Percentiles rank a stretch among this genome's conserved stretches.
These are phyloP conservation scores for Eudorina sp. DNA, from an alignment of 139 green algal species.

Conservation along the genomic window DNA sequence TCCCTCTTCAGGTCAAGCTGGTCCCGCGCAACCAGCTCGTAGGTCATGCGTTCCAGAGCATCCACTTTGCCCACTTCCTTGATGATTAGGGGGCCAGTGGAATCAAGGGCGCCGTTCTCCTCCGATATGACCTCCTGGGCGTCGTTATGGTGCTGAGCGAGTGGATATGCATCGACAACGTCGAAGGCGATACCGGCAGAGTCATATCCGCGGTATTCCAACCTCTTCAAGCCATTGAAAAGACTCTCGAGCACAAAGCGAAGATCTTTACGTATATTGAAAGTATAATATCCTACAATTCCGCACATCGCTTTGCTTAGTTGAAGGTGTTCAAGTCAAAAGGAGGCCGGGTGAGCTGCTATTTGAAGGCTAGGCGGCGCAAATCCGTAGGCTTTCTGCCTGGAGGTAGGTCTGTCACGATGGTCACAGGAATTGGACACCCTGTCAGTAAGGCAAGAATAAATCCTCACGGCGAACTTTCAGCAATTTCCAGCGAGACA, in stretches of 20 bases:
- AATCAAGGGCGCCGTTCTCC: constrained; percentile 56
- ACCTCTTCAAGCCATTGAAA: constrained; percentile 89
- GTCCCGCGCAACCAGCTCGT: constrained; percentile 46
- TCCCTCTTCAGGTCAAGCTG: constrained; percentile 64
- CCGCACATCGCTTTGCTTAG: constrained; percentile 84
- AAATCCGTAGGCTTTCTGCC: no score
- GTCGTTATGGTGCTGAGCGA: background rate
- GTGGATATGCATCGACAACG: constrained; percentile 53
- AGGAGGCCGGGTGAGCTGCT: no score
- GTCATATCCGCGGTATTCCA: constrained; percentile 99
- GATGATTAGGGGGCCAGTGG: constrained; percentile 50
- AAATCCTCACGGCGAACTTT: no score
- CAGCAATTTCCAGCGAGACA: no score
- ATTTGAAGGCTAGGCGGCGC: no score
- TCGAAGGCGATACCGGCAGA: constrained; percentile 93
- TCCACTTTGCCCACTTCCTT: constrained; percentile 92
- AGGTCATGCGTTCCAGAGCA: constrained; percentile 78
- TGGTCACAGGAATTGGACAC: no score
- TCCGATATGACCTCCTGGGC: constrained; percentile 40
- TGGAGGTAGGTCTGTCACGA: no score
- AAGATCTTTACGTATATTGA: constrained; percentile 70
- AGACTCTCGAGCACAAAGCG: constrained; percentile 88
- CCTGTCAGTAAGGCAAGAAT: no score
- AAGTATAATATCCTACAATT: constrained; percentile 98
- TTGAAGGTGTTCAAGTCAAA: background rate